phyloP scores from a whole-genome alignment of 2,329 filamentous ascomycete genomes.

The Alternaria gansuensis region DNA sequence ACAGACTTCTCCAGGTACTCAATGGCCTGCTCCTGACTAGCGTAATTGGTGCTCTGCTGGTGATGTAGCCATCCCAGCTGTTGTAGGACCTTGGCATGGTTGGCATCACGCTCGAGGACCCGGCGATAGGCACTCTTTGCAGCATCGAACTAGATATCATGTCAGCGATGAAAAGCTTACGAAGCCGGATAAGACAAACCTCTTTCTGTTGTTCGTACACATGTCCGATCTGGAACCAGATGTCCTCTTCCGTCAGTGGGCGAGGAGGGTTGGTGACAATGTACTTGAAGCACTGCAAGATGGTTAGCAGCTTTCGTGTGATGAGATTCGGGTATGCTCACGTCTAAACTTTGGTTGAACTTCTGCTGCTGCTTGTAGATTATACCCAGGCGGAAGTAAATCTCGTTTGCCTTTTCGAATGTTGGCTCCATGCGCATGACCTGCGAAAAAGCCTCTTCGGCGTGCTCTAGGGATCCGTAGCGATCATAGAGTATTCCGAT shows the following conservation, averaged over 20 bases:
- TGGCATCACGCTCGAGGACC: conserved; percentile 92
- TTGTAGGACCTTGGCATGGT: conserved; percentile 96
- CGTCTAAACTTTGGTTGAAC: conserved; percentile 89
- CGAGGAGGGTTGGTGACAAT: conserved; percentile 93
- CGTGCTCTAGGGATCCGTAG: conserved; percentile 95
- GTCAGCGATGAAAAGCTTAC: conserved; percentile 33
- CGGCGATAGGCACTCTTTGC: conserved; percentile 92
- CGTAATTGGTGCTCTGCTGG: conserved; percentile 90
- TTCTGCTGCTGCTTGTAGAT: conserved; percentile 99
- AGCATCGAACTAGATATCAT: conserved; percentile 76
- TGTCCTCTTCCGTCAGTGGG: conserved; percentile 94
- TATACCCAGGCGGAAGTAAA: conserved; percentile 98
- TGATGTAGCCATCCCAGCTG: conserved; percentile 98
- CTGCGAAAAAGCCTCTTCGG: conserved; percentile 96
- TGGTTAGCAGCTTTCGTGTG: conserved; percentile 23
- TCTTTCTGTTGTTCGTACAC: conserved; percentile 99
- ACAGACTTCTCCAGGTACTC: conserved; percentile 98
- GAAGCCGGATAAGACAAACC: conserved; percentile 64
- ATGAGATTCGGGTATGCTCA: conserved; percentile 53
- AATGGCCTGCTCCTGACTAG: conserved; percentile 94
- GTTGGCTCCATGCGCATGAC: conserved; percentile 98
- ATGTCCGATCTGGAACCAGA: conserved; percentile 99
- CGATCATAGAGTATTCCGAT: conserved; percentile 97
- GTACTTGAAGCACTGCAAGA: conserved; percentile 90
- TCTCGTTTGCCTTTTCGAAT: conserved; percentile 98